Evolutionary conservation across 129 eudicot genomes (phyloP).

Genomic region (Tanacetum coccineum): DNA sequence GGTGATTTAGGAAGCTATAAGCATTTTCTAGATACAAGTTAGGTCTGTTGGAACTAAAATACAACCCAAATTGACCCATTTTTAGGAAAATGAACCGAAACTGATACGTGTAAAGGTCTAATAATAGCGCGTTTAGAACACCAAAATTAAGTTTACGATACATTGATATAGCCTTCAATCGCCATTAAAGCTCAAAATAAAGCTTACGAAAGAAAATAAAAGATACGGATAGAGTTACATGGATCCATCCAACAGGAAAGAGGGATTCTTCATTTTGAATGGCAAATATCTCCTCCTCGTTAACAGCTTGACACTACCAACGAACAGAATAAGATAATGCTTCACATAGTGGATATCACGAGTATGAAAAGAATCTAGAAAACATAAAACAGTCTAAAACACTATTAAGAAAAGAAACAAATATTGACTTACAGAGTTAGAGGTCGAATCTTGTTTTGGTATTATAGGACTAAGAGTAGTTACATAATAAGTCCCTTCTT

Average conservation of each 20-base stretch:
- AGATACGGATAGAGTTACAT: conserved; percentile 42
- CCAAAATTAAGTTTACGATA: background rate
- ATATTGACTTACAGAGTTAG: conserved; percentile 50
- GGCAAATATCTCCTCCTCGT: conserved; percentile 72
- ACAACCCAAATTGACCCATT: background rate
- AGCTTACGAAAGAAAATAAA: background rate
- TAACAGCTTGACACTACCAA: conserved; percentile 61
- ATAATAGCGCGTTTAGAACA: background rate
- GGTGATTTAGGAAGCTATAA: background rate
- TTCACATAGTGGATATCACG: background rate
- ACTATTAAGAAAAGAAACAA: conserved; percentile 7
- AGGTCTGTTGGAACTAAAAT: background rate
- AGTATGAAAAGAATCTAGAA: conserved; percentile 8
- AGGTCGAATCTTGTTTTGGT: conserved; percentile 72
- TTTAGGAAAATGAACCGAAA: background rate
- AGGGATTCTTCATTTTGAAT: conserved; percentile 64
- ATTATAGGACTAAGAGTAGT: conserved; percentile 65
- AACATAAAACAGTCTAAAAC: conserved; percentile 2
- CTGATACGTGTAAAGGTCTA: background rate
- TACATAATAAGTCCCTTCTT: conserved; percentile 56
- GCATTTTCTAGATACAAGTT: background rate
- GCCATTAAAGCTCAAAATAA: conserved; percentile 2
- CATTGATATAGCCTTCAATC: background rate
- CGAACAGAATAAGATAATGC: conserved; percentile 17
- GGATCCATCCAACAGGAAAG: conserved; percentile 80